Conservation (phyloP, 352 stramenopile genomes). For the Phytophthora melonis region DNA sequence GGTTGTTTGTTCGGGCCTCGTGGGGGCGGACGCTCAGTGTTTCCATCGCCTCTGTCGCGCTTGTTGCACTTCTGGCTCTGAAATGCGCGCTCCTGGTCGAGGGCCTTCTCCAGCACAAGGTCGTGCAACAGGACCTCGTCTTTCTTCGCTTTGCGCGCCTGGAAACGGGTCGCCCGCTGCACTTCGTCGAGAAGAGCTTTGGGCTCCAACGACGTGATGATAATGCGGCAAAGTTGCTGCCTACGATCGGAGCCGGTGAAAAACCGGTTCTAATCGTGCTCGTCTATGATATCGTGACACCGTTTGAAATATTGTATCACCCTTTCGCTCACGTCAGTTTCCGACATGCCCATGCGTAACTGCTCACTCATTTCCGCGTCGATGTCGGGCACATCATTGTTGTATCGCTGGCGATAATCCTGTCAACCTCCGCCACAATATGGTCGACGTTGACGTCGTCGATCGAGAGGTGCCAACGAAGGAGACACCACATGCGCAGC, state of each 20-base stretch:
- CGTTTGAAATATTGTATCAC: constrained; percentile 14
- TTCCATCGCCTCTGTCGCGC: not conserved
- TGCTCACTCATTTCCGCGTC: not conserved
- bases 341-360: not conserved
- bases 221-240: not conserved
- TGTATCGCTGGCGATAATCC: constrained; percentile 4
- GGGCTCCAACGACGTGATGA: constrained; percentile 4
- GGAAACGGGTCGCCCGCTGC: not conserved
- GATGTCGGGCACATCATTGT: constrained; percentile 6
- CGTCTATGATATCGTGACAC: not conserved
- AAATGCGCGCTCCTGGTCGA: not conserved
- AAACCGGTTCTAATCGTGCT: not conserved
- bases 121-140: constrained; percentile 4
- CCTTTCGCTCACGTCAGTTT: not conserved
- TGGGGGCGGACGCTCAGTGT: too few relatives aligned
- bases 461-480: not conserved
- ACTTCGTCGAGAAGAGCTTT: constrained; percentile 4
- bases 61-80: constrained; percentile 7
- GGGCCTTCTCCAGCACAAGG: not conserved
- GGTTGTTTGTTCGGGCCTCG: too few relatives aligned
- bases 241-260: constrained; percentile 1
- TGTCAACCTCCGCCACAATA: constrained; percentile 1
- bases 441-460: not conserved
- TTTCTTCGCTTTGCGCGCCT: constrained; percentile 7
- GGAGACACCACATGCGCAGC: not conserved